Base-by-base conservation (phyloP, 176 grass and related monocot species). In the Lolium rigidum region DNA sequence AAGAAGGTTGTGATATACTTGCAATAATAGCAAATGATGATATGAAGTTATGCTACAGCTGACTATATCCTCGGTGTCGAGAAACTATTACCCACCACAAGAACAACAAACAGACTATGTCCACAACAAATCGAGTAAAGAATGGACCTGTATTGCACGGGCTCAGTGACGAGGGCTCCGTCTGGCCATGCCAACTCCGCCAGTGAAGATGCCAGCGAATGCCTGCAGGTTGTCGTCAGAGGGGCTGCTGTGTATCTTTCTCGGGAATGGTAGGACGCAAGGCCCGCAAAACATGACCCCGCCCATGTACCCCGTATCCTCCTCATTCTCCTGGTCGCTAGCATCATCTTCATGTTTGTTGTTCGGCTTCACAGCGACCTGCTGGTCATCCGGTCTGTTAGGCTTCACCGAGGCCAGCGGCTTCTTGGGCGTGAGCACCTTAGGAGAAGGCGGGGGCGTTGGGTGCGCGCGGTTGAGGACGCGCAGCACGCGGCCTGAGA, bases 281-380 rank as follows among this genome's bases (percentile, higher is more conserved):
- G 95, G 93, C 5, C 95, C 93, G 77, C 95, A 98, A 54, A 92
- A 85, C 68, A 91, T 31, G 25, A 86, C 64, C 35, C 87, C 91
- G 39, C 85, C 87, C 68, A 77, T 85, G 16, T 66, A 74, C 70
- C 60, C 70, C 41, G 17, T 61, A 70, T 51, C 76, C 22, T 93
- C 83, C 44, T 74, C 85, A 48, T 72, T 80, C 48, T 88, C 84
- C 28, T 81, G 75, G 47, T 92, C 88, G 39, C 76, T 91, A 14
- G 21, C 72, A 18, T 78, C 74, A 14, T 89, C 76, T 20, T 59
- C 38, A 16, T 39, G 12, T 18, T 72, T 70, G 25, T 47, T 56
- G 50, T 43, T 50, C 61, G 25, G 57, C 72, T 88, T 70, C 50
- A 73, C 86, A 58, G 39, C 78, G 25, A 57, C 54, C 16, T 62